Conservation (phyloP, 2,329 filamentous ascomycete species). For the Talaromyces piceae region DNA sequence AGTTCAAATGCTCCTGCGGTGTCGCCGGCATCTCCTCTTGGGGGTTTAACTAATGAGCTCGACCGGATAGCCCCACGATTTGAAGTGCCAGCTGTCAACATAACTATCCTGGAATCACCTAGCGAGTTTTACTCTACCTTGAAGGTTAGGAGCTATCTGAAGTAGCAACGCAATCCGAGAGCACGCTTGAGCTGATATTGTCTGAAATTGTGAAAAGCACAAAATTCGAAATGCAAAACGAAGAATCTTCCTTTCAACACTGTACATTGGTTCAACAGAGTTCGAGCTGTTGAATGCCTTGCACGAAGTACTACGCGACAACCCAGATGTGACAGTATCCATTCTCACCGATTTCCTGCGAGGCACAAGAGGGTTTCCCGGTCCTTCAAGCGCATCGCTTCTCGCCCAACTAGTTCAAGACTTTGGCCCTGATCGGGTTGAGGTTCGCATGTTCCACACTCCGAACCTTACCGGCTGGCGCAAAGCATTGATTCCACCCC, state of each 20-base stretch:
- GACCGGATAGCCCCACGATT: conserved; percentile 89
- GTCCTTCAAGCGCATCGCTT: conserved; percentile 79
- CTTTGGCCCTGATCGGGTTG: conserved; percentile 76
- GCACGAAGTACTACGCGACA: conserved; percentile 63
- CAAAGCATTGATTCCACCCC: conserved; percentile 74
- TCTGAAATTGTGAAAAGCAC: conserved; percentile 51
- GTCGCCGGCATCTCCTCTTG: conserved; percentile 42
- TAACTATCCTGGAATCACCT: conserved; percentile 71
- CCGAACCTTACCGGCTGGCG: conserved; percentile 83
- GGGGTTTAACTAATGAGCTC: conserved; percentile 62
- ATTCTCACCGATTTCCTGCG: conserved; percentile 87
- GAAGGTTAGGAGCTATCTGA: conserved; percentile 52
- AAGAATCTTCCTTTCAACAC: conserved; percentile 84
- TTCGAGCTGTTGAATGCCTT: conserved; percentile 77
- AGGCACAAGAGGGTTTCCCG: conserved; percentile 81
- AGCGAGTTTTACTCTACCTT: conserved; percentile 85
- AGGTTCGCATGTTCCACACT: conserved; percentile 96
- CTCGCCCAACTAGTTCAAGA: conserved; percentile 75
- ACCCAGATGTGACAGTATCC: conserved; percentile 71
- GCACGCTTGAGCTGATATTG: conserved; percentile 8
- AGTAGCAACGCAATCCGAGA: conserved; percentile 1
- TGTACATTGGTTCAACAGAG: conserved; percentile 94
- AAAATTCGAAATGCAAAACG: conserved; percentile 74
- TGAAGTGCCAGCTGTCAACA: conserved; percentile 70
- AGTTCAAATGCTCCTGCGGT: conserved; percentile 19